Evolutionary conservation across 2,329 filamentous ascomycete genomes (phyloP), one percentile per base, ranked within the genome.

Genomic region (Drechslera avenae): DNA sequence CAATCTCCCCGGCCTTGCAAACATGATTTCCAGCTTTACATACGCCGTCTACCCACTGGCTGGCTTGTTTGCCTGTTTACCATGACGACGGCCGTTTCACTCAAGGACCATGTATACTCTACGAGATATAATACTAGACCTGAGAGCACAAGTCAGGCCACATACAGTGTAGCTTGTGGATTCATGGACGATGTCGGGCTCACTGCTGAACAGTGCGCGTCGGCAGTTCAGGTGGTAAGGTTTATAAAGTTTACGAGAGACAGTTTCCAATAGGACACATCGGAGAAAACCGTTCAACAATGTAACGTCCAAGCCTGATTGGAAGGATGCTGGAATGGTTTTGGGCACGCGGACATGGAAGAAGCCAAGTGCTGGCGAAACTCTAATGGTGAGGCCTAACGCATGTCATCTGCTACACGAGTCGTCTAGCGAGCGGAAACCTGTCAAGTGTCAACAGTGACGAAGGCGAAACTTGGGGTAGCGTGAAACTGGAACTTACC

Each of bases 101-200:
- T 73, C n/a, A 60, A 68, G 1, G 1, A 72, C 76, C 6, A 63
- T 82, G 12, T 70, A 79, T 44, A 33, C 46, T 4, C 60, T 82
- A 1, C 73, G 75, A 0, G 63, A 72, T 4, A 61, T 62, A 2
- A 73, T 83, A 2, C 71, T 80, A 45, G 67, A 76, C 1, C 60
- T 81, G 9, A 82, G 83, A 79, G 57, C 69, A 1, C 61, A 73
- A 26, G 71, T 82, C 17, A 66, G 80, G 14, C 79, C 79, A 1
- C 79, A 82, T 60, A 79, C 79, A 1, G 79, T 83, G 1, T 73
- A 74, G 17, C 58, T 83, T 7, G 79, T 83, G 6, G 80, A 82
- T 59, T 69, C 77, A 1, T 83, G 80, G 80, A 75, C 73, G 43
- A 75, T 82, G 30, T 80, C 80, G 1, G 80, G 82, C 60, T 83